A percentile compares a stretch with the other conserved stretches of the same genome.
These are phyloP conservation scores for Flaveria brownii DNA, from an alignment of 129 eudicot genomes.

Conservation along the genomic window DNA sequence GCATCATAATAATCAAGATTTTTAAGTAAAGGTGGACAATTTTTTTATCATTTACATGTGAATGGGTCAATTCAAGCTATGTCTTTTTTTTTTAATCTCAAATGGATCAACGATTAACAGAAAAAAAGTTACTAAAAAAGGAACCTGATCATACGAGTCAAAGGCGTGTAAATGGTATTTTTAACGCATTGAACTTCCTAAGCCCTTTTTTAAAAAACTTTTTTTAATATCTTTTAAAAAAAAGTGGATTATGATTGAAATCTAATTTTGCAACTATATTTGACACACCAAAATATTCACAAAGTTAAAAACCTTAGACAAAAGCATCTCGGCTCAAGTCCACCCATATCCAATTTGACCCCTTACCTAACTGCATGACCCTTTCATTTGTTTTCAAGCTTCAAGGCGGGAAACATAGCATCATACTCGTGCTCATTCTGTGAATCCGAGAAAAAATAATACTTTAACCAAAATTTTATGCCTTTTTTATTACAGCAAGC, in stretches of 20 bases:
- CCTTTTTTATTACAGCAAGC: conserved; percentile 53
- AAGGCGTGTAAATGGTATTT: conserved; percentile 5
- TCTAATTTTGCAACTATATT: not conserved
- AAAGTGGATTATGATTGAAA: not conserved
- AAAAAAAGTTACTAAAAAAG: not conserved
- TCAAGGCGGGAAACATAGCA: not conserved
- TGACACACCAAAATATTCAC: not conserved
- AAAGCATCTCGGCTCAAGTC: not conserved
- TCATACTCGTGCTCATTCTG: conserved; percentile 10
- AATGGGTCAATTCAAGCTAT: not conserved
- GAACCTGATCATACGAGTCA: not conserved
- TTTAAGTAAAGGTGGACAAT: not conserved
- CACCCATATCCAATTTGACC: not conserved
- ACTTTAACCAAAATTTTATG: conserved; percentile 16
- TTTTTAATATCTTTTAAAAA: not conserved
- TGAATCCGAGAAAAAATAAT: not conserved
- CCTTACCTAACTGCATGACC: not conserved
- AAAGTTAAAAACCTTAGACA: not conserved
- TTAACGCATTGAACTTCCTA: not conserved
- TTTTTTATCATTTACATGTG: not conserved
- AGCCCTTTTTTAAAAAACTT: not conserved
- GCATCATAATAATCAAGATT: not conserved
- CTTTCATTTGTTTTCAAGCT: not conserved
- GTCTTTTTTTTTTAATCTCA: not conserved
- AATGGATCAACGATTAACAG: not conserved